Evolutionary conservation across 495 filamentous ascomycete genomes (phyloP).

Genomic region (Aspergillus funiculosus): DNA sequence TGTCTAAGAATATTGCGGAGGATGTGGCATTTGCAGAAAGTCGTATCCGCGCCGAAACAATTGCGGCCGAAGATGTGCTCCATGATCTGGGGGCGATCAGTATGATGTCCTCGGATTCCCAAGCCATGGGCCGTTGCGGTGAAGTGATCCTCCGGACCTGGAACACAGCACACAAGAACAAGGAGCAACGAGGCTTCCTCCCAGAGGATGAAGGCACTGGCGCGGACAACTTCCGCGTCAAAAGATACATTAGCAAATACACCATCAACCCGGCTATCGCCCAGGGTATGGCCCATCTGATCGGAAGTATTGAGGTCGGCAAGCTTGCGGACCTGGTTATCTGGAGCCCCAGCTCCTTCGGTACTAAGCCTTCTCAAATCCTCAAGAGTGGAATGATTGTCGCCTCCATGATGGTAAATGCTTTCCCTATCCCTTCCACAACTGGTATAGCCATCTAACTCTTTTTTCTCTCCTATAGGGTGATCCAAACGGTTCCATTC

Average conservation of each 20-base stretch:
- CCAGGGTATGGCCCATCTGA: slow-evolving; percentile 86
- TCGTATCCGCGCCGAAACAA: slow-evolving; percentile 92
- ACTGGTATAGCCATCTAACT: slow-evolving; percentile 1
- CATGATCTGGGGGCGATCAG: slow-evolving; percentile 94
- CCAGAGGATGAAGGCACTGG: slow-evolving; percentile 73
- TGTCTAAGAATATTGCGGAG: slow-evolving; percentile 87
- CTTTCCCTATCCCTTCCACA: background rate
- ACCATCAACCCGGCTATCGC: slow-evolving; percentile 94
- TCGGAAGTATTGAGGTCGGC: slow-evolving; percentile 83
- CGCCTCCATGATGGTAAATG: slow-evolving; percentile 71
- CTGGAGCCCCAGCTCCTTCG: slow-evolving; percentile 84
- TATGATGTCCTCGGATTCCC: slow-evolving; percentile 97
- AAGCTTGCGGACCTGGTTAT: slow-evolving; percentile 90
- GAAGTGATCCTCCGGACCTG: slow-evolving; percentile 93
- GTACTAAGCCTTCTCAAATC: slow-evolving; percentile 76
- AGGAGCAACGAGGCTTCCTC: slow-evolving; percentile 72
- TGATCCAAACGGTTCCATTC: slow-evolving; percentile 90
- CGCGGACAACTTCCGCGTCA: slow-evolving; percentile 90
- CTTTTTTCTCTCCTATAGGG: slow-evolving; percentile 50
- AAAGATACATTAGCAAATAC: slow-evolving; percentile 92
- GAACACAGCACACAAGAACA: slow-evolving; percentile 99
- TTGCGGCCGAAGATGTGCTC: slow-evolving; percentile 94
- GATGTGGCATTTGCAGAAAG: slow-evolving; percentile 95
- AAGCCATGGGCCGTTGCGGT: slow-evolving; percentile 96
- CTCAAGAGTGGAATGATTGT: slow-evolving; percentile 89